Evolutionary conservation across 2,329 filamentous ascomycete species (phyloP), one percentile per base, ranked within the genome.

Genomic region (Shiraia sp.): DNA sequence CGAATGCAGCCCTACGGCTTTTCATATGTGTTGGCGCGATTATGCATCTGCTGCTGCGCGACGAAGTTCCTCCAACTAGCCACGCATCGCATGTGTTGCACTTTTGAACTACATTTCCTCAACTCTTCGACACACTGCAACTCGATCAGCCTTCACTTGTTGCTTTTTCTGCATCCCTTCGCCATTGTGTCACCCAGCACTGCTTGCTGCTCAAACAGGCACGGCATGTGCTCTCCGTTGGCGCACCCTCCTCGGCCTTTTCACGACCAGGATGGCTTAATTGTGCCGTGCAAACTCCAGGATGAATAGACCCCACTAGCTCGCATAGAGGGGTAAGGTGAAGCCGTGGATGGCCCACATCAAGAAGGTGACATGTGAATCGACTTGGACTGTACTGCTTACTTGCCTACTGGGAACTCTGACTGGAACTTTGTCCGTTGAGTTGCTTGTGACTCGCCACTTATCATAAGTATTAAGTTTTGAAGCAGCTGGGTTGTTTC

Each of bases 291-390:
- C 49, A 32, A 16, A 31, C 29, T 41, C 37, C 43, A 42, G 42
- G 40, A 37, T 47, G 47, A 45, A 44, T 33, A 28, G 30, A 57
- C 54, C 62, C 61, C 61, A 42, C 60, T 54, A 55, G 51, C 46
- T 59, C 55, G 57, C 53, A 50, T 48, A 42, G 46, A 49, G 49
- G 47, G 49, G 42, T 43, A 46, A 30, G 38, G 37, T 45, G 32
- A 30, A 25, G 31, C 46, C 37, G 30, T 45, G 32, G 36, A 26
- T 36, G 40, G 45, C 40, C 47, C 53, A 44, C 32, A 62, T 49
- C 17, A 27, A 64, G 60, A 66, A 64, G 63, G 63, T 64, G 55
- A 54, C 45, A 51, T 48, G 45, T 42, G 36, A 42, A 30, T n/a
- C 40, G 48, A 38, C 32, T 42, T 47, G 31, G 9, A 13, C 28